Evolutionary conservation across 106 monocot species (phyloP), one percentile per base, ranked within the genome.

Genomic region (Apostasia ramifera): DNA sequence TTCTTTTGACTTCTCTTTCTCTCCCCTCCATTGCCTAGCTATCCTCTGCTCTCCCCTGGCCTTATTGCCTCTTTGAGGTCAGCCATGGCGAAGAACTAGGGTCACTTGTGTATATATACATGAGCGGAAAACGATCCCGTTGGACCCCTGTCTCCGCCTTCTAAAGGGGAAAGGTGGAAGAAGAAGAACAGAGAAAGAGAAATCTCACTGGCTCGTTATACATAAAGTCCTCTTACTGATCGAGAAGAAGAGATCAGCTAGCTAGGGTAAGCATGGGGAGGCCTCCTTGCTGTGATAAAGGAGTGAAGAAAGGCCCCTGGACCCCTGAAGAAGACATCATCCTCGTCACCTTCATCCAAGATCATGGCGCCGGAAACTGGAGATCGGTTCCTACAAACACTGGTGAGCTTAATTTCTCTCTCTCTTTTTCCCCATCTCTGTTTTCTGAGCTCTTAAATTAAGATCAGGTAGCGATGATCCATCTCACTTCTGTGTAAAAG

Each of bases 231-330:
- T 1, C 5, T 11, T 41, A 5, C 13, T 13, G 6, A 55, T 11
- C 5, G 5, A 46, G 13, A 62, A 58, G n/a, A 12, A 62, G 60
- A 66, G 61, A 41, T 1, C 37, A 14, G n/a, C 8, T 12, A n/a
- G 4, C n/a, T 9, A 57, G 11, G 9, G 8, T 63, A 55, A 5
- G 39, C 2, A 82, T 82, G 82, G 82, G 74, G 37, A 82, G 82
- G 41, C 74, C 78, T 53, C 78, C 78, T 13, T 82, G 78, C 59
- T 78, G 82, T 61, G 82, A 82, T 3, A 78, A 47, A 46, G 81
- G 81, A 2, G 74, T 82, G 70, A 82, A 82, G 78, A 82, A 78
- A 70, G 82, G 82, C 8, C 82, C 82, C 47, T 82, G 82, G 82
- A 82, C 78, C n/a, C 82, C 82, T 44, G 82, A 82, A 46, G 82